Evolutionary conservation across 2,329 filamentous ascomycete genomes (phyloP).

Genomic region (Diaporthe amygdali): DNA sequence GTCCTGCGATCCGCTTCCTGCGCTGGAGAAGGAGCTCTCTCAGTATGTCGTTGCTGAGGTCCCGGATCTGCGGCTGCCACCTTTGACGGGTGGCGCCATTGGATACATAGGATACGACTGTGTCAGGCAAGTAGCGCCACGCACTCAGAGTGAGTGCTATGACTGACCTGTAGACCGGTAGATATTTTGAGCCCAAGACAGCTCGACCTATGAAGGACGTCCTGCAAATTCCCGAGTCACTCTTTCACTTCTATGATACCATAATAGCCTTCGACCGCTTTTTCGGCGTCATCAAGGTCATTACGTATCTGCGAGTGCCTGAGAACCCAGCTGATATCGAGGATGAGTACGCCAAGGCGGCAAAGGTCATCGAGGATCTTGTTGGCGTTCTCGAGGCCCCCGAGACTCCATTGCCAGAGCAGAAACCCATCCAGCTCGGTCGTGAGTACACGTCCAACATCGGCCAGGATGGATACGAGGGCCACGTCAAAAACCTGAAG

Average conservation of each 20-base stretch:
- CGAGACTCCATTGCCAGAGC: slow-evolving; percentile 78
- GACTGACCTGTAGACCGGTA: slow-evolving; percentile 5
- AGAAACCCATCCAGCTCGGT: slow-evolving; percentile 73
- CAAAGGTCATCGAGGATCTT: slow-evolving; percentile 66
- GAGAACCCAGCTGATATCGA: slow-evolving; percentile 60
- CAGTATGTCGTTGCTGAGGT: slow-evolving; percentile 82
- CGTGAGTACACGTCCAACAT: slow-evolving; percentile 92
- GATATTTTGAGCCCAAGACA: slow-evolving; percentile 97
- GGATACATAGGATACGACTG: slow-evolving; percentile 98
- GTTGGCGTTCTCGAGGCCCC: slow-evolving; percentile 75
- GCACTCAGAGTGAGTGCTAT: background rate
- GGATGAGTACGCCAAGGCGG: slow-evolving; percentile 73
- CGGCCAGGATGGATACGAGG: slow-evolving; percentile 85
- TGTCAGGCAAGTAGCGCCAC: slow-evolving; percentile 57
- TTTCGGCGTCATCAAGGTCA: slow-evolving; percentile 89
- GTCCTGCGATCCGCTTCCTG: slow-evolving; percentile 81
- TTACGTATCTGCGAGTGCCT: slow-evolving; percentile 80
- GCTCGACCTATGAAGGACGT: slow-evolving; percentile 86
- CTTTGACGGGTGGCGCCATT: slow-evolving; percentile 88
- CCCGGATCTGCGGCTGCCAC: slow-evolving; percentile 81
- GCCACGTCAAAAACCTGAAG: slow-evolving; percentile 85
- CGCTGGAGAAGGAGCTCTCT: slow-evolving; percentile 80
- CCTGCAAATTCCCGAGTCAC: slow-evolving; percentile 85
- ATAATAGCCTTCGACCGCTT: slow-evolving; percentile 95
- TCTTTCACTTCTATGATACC: slow-evolving; percentile 98